These are phyloP conservation scores for Verticillium zaregamsianum DNA, from an alignment of 2,329 filamentous ascomycete species.

Conservation along the genomic window DNA sequence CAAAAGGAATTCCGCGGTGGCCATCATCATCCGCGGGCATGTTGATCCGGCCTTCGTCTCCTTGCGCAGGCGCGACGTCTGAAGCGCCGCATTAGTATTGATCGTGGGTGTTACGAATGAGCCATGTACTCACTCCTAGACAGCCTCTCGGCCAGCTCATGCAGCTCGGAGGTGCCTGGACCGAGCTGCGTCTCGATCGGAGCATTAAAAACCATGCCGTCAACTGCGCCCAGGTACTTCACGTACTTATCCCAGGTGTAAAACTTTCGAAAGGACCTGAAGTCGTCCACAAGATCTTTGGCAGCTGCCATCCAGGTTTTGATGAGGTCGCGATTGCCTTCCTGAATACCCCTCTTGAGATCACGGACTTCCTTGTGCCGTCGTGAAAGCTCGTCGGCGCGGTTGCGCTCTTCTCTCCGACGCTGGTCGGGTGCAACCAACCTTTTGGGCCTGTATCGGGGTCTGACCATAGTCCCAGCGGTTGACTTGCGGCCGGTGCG, in stretches of 20 bases:
- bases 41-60: slow-evolving; percentile 13
- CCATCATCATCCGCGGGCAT: slow-evolving; percentile 30
- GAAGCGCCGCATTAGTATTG: background rate
- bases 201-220: slow-evolving; percentile 13
- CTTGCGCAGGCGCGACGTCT: slow-evolving; percentile 26
- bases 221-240: slow-evolving; percentile 44
- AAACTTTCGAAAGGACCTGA: slow-evolving; percentile 58
- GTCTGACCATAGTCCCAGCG: slow-evolving; percentile 1
- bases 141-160: slow-evolving; percentile 52
- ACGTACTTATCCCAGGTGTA: slow-evolving; percentile 65
- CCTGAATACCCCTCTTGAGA: slow-evolving; percentile 36
- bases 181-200: slow-evolving; percentile 12
- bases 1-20: slow-evolving; percentile 77
- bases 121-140: slow-evolving; percentile 41
- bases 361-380: slow-evolving; percentile 41
- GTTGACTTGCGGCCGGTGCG: background rate
- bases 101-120: slow-evolving; percentile 19
- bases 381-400: slow-evolving; percentile 30
- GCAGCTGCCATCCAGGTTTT: slow-evolving; percentile 55
- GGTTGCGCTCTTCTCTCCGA: slow-evolving; percentile 38
- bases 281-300: slow-evolving; percentile 57
- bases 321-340: slow-evolving; percentile 38
- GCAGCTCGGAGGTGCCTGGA: slow-evolving; percentile 37
- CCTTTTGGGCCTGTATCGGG: slow-evolving; percentile 41
- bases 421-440: slow-evolving; percentile 40